Percentiles rank a stretch among this genome's conserved stretches.
These are phyloP conservation scores for Puya raimondii DNA, from an alignment of 176 grass and related monocot species.

Conservation along the genomic window DNA sequence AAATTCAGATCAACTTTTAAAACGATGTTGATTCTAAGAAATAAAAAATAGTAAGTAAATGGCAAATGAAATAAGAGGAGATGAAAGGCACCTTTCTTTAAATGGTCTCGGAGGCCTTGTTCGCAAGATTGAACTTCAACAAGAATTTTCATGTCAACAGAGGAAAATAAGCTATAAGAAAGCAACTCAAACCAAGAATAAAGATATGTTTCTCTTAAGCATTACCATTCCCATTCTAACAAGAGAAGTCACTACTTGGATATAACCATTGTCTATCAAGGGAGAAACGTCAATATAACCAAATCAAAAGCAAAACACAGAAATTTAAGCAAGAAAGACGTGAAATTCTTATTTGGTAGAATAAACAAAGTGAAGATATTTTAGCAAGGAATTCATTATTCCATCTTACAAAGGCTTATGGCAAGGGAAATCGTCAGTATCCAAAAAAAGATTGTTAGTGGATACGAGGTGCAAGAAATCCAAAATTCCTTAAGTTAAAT, in stretches of 20 bases:
- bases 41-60: not conserved
- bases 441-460: too few relatives aligned
- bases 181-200: not conserved
- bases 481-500: too few relatives aligned
- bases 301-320: too few relatives aligned
- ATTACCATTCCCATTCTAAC: not conserved
- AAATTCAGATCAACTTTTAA: too few relatives aligned
- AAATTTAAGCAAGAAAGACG: not conserved
- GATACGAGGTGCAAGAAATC: too few relatives aligned
- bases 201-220: not conserved
- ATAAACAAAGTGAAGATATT: not conserved
- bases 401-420: too few relatives aligned
- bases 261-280: too few relatives aligned
- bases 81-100: conserved; percentile 33
- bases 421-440: too few relatives aligned
- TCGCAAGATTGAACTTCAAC: conserved; percentile 38
- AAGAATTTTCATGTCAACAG: conserved; percentile 5
- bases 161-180: conserved; percentile 3
- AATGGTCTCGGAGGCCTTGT: conserved; percentile 37
- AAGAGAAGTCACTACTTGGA: too few relatives aligned
- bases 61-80: conserved; percentile 4
- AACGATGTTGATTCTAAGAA: not conserved
- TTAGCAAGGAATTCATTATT: not conserved
- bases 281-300: too few relatives aligned
- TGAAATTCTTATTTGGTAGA: not conserved